These are phyloP conservation scores for Suhomyces xylopsoci DNA, from an alignment of 805 yeast genomes.

Conservation along the genomic window DNA sequence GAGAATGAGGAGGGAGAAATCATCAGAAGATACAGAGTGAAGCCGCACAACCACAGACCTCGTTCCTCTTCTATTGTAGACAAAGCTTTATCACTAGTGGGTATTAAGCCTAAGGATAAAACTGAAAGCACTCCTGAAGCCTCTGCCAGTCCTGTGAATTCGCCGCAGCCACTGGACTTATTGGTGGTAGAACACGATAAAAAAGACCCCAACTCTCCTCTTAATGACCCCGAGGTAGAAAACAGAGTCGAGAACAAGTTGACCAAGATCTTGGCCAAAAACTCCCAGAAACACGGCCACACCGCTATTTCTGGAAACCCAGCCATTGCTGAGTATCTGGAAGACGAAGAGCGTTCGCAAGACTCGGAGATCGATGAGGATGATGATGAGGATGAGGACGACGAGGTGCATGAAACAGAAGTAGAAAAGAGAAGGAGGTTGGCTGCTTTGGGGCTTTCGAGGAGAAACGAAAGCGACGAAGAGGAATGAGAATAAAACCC, in stretches of 20 bases:
- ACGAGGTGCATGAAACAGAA: constrained; percentile 51
- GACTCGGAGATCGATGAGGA: constrained; percentile 10
- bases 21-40: constrained; percentile 73
- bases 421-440: constrained; percentile 63
- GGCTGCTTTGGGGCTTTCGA: constrained; percentile 50
- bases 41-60: constrained; percentile 42
- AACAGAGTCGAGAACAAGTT: constrained; percentile 17
- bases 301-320: background rate
- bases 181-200: constrained; percentile 12
- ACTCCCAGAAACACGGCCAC: background rate
- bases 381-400: constrained; percentile 17
- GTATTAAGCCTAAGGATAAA: constrained; percentile 34
- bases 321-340: constrained; percentile 3
- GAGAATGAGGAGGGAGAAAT: constrained; percentile 94
- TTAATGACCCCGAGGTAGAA: constrained; percentile 13
- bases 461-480: constrained; percentile 47
- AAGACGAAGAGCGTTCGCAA: constrained; percentile 7
- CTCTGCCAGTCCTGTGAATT: constrained; percentile 1
- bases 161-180: background rate
- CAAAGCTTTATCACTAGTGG: constrained; percentile 55
- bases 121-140: background rate
- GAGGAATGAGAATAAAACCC: constrained; percentile 34
- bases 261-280: constrained; percentile 11
- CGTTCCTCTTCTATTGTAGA: constrained; percentile 40
- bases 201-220: constrained; percentile 8